Percentiles rank a stretch among this genome's conserved stretches.
Conservation (phyloP, 116 monocot genomes). For the Papilionanthe hybrid region DNA sequence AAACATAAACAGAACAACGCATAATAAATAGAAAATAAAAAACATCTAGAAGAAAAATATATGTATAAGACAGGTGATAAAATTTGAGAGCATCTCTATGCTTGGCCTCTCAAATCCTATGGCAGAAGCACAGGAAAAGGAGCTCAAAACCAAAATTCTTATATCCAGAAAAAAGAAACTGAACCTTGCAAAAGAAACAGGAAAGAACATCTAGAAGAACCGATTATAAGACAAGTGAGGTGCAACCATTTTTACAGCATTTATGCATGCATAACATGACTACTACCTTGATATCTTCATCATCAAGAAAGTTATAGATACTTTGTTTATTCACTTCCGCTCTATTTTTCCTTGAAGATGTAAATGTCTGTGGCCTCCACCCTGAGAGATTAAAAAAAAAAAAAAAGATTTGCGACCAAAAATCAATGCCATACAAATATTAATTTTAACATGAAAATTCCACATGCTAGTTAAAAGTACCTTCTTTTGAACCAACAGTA, state of each 20-base stretch:
- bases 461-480: conserved; percentile 21
- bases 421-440: not conserved
- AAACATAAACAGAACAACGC: conserved; percentile 4
- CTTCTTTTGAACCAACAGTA: conserved; percentile 94
- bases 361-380: conserved; percentile 89
- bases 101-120: conserved; percentile 67
- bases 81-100: conserved; percentile 71
- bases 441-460: not conserved
- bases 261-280: not conserved
- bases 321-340: conserved; percentile 75
- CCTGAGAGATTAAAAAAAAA: conserved; percentile 40
- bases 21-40: not conserved
- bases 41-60: not conserved
- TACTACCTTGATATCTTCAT: conserved; percentile 81
- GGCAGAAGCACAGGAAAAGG: not conserved
- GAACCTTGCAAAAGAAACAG: not conserved
- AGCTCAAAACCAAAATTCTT: not conserved
- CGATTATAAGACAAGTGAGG: not conserved
- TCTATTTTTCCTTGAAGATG: conserved; percentile 85
- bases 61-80: not conserved
- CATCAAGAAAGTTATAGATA: conserved; percentile 85
- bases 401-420: not conserved
- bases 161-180: conserved; percentile 1
- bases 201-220: not conserved
- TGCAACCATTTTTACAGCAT: not conserved